Base-by-base conservation (phyloP, 148 eudicot species). In the Nepenthes mirabilis region DNA sequence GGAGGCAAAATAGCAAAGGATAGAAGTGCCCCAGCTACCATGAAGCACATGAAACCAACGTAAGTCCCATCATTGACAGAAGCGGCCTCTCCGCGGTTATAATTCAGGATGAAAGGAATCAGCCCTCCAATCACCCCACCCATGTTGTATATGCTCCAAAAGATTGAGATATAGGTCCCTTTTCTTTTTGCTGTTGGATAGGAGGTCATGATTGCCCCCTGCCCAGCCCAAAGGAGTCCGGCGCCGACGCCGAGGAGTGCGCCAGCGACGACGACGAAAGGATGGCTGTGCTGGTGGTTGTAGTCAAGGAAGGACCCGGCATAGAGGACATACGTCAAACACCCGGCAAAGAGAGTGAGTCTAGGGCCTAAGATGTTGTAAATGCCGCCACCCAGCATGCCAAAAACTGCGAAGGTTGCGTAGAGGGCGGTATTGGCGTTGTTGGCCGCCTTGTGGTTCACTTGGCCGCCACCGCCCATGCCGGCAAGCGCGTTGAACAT, bases 401-500 rank as follows among this genome's bases (percentile, higher is more conserved):
- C 95, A 63, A 84, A 94, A 2, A 94, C 37, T 2, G 97, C 85
- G 60, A 94, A 89, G 43, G 97, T 68, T 34, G 84, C 76, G 87
- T 94, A 94, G 5, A 94, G 80, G 52, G 99, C 95, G 36, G 99
- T 94, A 75, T 80, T 82, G 43, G 99, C 99, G 64, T 94, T 89
- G 84, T 89, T 94, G 0, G 86, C 82, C 2, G 91, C 99, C 2
- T 91, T 86, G 73, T 76, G 91, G 45, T 94, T 87, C n/a, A 89
- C 83, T 52, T 94, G 99, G 33, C 99, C 97, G 10, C 95, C 95
- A 33, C 95, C 99, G 32, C 99, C 99, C 95, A 89, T 84, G 9
- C 99, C 99, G 4, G 91, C 79, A 5, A 89, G 77, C 47, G 97
- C 95, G 70, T 86, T 89, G 76, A 89, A 94, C 97, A 94, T 94